Percentiles rank a stretch among this genome's conserved stretches.
phyloP scores from a whole-genome alignment of 345 rosid species.

The Hirschfeldia incana region DNA sequence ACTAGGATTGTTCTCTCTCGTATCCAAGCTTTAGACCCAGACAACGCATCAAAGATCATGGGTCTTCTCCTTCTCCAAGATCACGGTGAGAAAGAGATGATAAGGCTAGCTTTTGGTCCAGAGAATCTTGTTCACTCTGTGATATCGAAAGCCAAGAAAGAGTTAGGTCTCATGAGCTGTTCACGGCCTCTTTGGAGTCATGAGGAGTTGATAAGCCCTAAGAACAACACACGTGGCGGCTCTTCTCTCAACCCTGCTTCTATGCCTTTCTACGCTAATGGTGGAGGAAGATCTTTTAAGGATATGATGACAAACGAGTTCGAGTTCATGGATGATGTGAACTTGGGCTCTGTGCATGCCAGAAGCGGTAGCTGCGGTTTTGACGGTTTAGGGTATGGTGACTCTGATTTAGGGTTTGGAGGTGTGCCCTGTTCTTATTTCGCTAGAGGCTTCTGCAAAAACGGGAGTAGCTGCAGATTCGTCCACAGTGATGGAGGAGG shows the following conservation, averaged over 20 bases:
- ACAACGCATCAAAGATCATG: slow-evolving; percentile 93
- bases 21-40: slow-evolving; percentile 77
- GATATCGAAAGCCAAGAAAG: slow-evolving; percentile 64
- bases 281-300: slow-evolving; percentile 43
- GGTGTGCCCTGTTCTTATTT: slow-evolving; percentile 88
- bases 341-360: slow-evolving; percentile 51
- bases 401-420: slow-evolving; percentile 63
- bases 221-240: slow-evolving; percentile 27
- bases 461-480: slow-evolving; percentile 83
- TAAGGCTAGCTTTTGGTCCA: slow-evolving; percentile 87
- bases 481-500: slow-evolving; percentile 58
- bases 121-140: slow-evolving; percentile 77
- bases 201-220: slow-evolving; percentile 57
- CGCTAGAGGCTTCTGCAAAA: slow-evolving; percentile 92
- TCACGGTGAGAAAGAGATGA: slow-evolving; percentile 95
- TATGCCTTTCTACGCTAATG: slow-evolving; percentile 60
- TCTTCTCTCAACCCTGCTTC: slow-evolving; percentile 65
- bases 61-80: slow-evolving; percentile 88
- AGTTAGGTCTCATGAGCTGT: slow-evolving; percentile 53
- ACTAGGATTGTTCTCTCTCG: slow-evolving; percentile 81
- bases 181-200: slow-evolving; percentile 52
- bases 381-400: slow-evolving; percentile 70
- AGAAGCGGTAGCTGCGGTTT: slow-evolving; percentile 70
- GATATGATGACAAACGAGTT: slow-evolving; percentile 60
- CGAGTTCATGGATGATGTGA: slow-evolving; percentile 63